These are phyloP conservation scores for Salix arbutifolia DNA, from an alignment of 345 rosid genomes.

Conservation along the genomic window DNA sequence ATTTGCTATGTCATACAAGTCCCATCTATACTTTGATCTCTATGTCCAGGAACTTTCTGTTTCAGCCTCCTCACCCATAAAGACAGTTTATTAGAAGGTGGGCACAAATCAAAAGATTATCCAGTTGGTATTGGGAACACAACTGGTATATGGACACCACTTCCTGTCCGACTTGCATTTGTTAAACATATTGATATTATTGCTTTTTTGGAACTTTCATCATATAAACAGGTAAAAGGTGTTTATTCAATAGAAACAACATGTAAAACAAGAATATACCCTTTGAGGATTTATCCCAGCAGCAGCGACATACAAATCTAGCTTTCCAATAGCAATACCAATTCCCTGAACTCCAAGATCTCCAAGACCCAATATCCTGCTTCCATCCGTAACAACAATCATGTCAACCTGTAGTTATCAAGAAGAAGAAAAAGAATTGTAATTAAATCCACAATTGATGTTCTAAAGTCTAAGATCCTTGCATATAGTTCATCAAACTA, in stretches of 20 bases:
- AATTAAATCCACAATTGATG: not conserved
- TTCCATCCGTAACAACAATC: constrained; percentile 99
- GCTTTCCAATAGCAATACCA: constrained; percentile 92
- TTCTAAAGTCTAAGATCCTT: not conserved
- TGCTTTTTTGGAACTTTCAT: not conserved
- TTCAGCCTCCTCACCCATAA: not conserved
- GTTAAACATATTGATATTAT: not conserved
- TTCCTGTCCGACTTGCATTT: too few relatives aligned
- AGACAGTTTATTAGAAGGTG: not conserved
- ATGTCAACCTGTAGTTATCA: constrained; percentile 74
- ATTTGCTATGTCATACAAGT: not conserved
- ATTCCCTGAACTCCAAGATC: constrained; percentile 98
- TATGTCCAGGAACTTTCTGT: not conserved
- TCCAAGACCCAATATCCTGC: constrained; percentile 97
- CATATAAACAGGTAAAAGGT: not conserved
- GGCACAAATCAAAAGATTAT: not conserved
- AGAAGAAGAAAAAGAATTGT: not conserved
- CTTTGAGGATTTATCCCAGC: constrained; percentile 99
- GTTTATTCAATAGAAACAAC: not conserved
- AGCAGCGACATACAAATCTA: constrained; percentile 95
- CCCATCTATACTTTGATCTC: not conserved
- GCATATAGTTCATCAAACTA: not conserved
- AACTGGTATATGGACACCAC: not conserved
- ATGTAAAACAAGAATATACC: constrained; percentile 34
- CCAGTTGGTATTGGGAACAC: not conserved